phyloP scores from a whole-genome alignment of 1,284 basidiomycete genomes.

The Fomitopsis schrenkii region DNA sequence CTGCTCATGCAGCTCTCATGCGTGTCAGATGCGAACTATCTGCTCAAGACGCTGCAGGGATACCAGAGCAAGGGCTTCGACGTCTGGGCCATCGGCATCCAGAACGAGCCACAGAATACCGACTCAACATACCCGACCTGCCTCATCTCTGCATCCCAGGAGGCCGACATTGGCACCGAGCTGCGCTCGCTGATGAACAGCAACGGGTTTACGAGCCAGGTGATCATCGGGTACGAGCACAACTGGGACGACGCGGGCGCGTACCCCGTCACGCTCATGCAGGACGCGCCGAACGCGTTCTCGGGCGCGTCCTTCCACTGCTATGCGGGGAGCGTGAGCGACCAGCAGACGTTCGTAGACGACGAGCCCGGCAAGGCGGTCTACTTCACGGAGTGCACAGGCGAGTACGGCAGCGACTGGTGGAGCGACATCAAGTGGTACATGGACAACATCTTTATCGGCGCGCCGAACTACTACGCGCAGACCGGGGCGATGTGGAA shows the following conservation, averaged over 20 bases:
- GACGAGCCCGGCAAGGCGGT: conserved; percentile 45
- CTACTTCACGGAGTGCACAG: conserved; percentile 50
- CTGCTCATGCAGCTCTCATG: not conserved
- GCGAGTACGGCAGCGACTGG: conserved; percentile 61
- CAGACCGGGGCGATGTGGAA: conserved; percentile 70
- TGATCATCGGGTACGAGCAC: conserved; percentile 47
- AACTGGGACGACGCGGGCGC: conserved; percentile 46
- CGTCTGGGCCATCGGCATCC: conserved; percentile 41
- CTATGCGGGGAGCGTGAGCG: conserved; percentile 36
- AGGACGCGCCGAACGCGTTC: conserved; percentile 41
- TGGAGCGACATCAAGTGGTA: conserved; percentile 81
- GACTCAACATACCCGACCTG: conserved; percentile 43
- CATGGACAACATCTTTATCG: conserved; percentile 61
- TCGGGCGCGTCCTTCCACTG: conserved; percentile 50
- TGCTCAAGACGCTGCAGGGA: conserved; percentile 38
- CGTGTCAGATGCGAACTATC: conserved; percentile 42
- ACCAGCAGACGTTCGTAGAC: conserved; percentile 42
- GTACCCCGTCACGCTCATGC: conserved; percentile 47
- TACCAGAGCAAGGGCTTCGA: conserved; percentile 39
- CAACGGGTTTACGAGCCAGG: conserved; percentile 37
- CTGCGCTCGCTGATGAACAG: conserved; percentile 42
- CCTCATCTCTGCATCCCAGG: conserved; percentile 32
- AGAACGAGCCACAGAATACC: conserved; percentile 51
- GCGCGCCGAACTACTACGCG: conserved; percentile 41
- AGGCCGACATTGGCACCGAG: conserved; percentile 37